phyloP scores from a whole-genome alignment of 2,329 filamentous ascomycete species.

The Hypoxylon rubiginosum region DNA sequence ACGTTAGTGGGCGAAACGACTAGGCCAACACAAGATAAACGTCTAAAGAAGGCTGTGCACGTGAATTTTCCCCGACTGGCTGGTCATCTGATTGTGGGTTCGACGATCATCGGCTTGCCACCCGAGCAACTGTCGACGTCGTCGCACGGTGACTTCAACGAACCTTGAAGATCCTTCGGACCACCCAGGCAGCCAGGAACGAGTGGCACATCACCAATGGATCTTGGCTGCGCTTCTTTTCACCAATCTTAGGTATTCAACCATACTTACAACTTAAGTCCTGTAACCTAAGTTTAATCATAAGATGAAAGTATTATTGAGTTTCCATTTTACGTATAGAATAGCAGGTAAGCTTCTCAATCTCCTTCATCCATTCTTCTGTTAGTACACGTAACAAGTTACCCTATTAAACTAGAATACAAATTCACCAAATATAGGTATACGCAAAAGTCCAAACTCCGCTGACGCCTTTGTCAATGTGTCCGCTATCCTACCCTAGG shows the following conservation, averaged over 20 bases:
- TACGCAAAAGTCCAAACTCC: slow-evolving; percentile 1
- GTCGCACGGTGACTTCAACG: not conserved
- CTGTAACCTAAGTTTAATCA: not conserved
- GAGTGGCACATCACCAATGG: not conserved
- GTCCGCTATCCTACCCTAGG: no score
- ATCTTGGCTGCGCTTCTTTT: slow-evolving; percentile 9
- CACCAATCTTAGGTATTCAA: not conserved
- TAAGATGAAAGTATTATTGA: not conserved
- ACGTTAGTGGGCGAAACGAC: slow-evolving; percentile 5
- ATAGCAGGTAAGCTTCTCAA: slow-evolving; percentile 15
- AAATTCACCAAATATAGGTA: slow-evolving; percentile 4
- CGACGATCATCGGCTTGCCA: not conserved
- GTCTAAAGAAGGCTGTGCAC: slow-evolving; percentile 6
- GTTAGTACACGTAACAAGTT: slow-evolving; percentile 1
- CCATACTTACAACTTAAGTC: not conserved
- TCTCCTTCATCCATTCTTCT: not conserved
- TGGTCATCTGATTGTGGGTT: slow-evolving; percentile 11
- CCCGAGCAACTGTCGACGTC: not conserved
- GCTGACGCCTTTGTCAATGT: no score
- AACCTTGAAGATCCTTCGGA: not conserved
- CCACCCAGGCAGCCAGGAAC: not conserved
- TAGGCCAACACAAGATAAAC: slow-evolving; percentile 4
- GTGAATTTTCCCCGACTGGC: slow-evolving; percentile 22
- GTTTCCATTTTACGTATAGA: slow-evolving; percentile 1
- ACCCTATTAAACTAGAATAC: not conserved